Base-by-base conservation (phyloP, 2,329 filamentous ascomycete species). In the Microsporum audouinii region DNA sequence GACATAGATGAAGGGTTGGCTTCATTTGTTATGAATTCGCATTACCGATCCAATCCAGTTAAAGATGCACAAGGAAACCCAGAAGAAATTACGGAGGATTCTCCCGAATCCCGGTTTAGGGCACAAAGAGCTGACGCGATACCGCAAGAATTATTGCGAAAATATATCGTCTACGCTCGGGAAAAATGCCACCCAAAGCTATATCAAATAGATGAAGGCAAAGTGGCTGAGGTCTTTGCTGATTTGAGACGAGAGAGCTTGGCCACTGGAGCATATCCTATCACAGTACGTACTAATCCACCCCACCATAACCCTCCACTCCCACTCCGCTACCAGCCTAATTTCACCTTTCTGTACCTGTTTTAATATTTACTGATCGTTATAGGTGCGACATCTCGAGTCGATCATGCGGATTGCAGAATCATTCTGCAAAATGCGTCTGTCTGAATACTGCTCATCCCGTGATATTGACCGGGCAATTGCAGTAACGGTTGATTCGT, bases 141-240 rank as follows among this genome's bases (percentile, higher is more conserved):
- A 60, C 85, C 91, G 0, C 94, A 99, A 71, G 89, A 94, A 68
- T 79, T 99, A 53, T 78, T 99, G 66, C 82, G 94, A 66, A 99
- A 99, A 76, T 99, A 97, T 74, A 99, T 99, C 67, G 81, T 97
- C 17, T 99, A 96, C 70, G 91, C 94, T 0, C 83, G 92, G 36
- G 91, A 96, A 73, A 88, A 87, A 69, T 95, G 89, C 74, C 83
- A 83, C 60, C 94, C 94, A 6, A 97, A 96, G 77, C 82, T 99
- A 6, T 96, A 96, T 73, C 89, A 97, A 72, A 95, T 99, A 75
- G 94, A 99, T 67, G 89, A 96, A 73, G 94, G 97, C 77, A 99
- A 99, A 79, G 84, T 99, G 36, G 89, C 94, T 1, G 83, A 92
- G 58, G 80, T 99, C 6, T 99, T 97, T 72, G 89, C 91, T 33